A percentile compares a stretch with the other conserved stretches of the same genome.
phyloP scores from a whole-genome alignment of 1,139 yeast genomes.

The Yamadazyma triangularis region DNA sequence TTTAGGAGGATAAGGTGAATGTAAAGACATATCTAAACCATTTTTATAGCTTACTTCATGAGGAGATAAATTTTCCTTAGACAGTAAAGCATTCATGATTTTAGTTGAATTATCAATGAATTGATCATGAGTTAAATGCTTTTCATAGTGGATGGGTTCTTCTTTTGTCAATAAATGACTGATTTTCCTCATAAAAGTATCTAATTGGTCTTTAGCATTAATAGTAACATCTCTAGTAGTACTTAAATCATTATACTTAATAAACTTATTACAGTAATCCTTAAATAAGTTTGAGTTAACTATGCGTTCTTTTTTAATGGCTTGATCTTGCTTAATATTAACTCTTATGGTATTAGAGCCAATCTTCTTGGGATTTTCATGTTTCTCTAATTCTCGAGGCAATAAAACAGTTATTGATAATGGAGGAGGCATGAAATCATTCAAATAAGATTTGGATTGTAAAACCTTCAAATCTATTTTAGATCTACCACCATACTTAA shows the following conservation, averaged over 20 bases:
- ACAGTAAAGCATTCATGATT: conserved; percentile 8
- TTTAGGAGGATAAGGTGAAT: conserved; percentile 28
- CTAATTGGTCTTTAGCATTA: conserved; percentile 11
- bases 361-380: conserved; percentile 7
- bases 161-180: conserved; percentile 3
- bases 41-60: conserved; percentile 13
- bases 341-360: conserved; percentile 13
- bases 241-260: conserved; percentile 2
- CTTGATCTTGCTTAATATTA: conserved; percentile 13
- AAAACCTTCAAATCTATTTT: conserved; percentile 21
- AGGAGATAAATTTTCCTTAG: conserved; percentile 4
- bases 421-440: conserved; percentile 46
- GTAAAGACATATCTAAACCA: conserved; percentile 22
- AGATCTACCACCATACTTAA: conserved; percentile 28
- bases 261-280: conserved; percentile 1
- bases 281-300: conserved; percentile 10
- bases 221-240: conserved; percentile 3
- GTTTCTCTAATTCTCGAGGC: conserved; percentile 11
- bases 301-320: conserved; percentile 8
- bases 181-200: conserved; percentile 6
- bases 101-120: conserved; percentile 19
- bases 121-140: conserved; percentile 13
- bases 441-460: conserved; percentile 34
- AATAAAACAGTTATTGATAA: conserved; percentile 28
- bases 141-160: conserved; percentile 8